Base-by-base conservation (phyloP, 257 asterid species). In the Gardenia jasminoides region DNA sequence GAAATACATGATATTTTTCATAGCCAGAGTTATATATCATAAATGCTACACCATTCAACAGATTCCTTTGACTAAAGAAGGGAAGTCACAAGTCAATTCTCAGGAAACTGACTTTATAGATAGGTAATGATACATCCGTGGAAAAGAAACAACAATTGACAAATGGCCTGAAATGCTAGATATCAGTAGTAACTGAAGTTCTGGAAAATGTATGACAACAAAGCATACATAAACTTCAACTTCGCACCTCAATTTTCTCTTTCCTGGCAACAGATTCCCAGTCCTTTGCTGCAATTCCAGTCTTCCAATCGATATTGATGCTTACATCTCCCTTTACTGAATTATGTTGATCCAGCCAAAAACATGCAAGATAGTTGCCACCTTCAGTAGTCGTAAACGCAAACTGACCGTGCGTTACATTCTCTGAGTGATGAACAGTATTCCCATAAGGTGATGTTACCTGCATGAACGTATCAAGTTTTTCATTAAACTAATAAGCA, bases 261-360 rank as follows among this genome's bases (percentile, higher is more conserved):
- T 94, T 94, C 79, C 88, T 90, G 44, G 97, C 98, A 84, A 94
- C 97, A 30, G 97, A 89, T 3, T 94, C 96, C 97, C 98, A 92
- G 80, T 94, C 98, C 84, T 91, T 91, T 28, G 97, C 97, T 56
- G 97, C 97, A 81, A 94, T 87, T 77, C 98, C 97, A 5, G 89
- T 92, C 83, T 90, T 94, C 97, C 98, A 92, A 64, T 91, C 98
- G 67, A 94, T 86, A 88, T 88, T 91, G 67, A 94, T 84, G 77
- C 90, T 94, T 79, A 88, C 79, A 74, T 85, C 92, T 77, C 91
- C 94, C 70, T 74, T 78, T 71, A 84, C 89, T 22, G 90, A 56
- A 85, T 77, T 82, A 65, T 85, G 88, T 74, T 87, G 83, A 48
- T 86, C 94, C 19, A 85, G 77, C 97, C 96, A 91, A 78, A 92